Conservation (phyloP, 1,284 basidiomycete genomes). For the Rhodotorula sp. region DNA sequence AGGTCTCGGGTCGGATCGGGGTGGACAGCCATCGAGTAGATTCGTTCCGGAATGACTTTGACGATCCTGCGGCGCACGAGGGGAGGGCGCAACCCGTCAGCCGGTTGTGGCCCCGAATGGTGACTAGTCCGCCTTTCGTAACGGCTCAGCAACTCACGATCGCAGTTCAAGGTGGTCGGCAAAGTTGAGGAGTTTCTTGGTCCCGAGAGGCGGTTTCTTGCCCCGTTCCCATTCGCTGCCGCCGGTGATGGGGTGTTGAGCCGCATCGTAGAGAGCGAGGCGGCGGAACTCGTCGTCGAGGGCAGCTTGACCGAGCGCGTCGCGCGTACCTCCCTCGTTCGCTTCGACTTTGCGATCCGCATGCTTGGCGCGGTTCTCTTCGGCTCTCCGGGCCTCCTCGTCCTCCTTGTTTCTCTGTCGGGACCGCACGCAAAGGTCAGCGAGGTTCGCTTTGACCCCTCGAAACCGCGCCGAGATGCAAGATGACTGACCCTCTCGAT, state of each 20-base stretch:
- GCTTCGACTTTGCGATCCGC: conserved; percentile 7
- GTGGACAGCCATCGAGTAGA: conserved; percentile 53
- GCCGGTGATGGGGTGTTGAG: neutral
- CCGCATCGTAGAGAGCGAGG: neutral
- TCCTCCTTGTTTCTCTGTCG: neutral
- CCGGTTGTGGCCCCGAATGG: neutral
- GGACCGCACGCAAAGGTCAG: neutral
- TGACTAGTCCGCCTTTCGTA: too few relatives aligned
- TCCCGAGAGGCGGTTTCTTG: neutral
- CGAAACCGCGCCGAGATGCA: too few relatives aligned
- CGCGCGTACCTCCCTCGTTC: neutral
- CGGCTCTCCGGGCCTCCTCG: neutral
- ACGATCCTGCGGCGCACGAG: conserved; percentile 12
- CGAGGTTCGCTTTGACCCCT: neutral
- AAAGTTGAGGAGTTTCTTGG: neutral
- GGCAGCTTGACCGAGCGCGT: neutral
- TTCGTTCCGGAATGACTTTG: conserved; percentile 51
- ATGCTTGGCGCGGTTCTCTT: conserved; percentile 8
- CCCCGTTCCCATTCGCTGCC: conserved; percentile 5
- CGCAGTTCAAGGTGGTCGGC: conserved; percentile 5
- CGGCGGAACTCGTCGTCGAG: conserved; percentile 8
- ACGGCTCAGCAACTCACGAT: too few relatives aligned
- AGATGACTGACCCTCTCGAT: neutral
- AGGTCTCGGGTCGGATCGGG: conserved; percentile 51
- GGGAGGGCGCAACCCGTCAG: too few relatives aligned